Conservation (phyloP, 1,139 yeast species). For the Saccharomyces uvarum region DNA sequence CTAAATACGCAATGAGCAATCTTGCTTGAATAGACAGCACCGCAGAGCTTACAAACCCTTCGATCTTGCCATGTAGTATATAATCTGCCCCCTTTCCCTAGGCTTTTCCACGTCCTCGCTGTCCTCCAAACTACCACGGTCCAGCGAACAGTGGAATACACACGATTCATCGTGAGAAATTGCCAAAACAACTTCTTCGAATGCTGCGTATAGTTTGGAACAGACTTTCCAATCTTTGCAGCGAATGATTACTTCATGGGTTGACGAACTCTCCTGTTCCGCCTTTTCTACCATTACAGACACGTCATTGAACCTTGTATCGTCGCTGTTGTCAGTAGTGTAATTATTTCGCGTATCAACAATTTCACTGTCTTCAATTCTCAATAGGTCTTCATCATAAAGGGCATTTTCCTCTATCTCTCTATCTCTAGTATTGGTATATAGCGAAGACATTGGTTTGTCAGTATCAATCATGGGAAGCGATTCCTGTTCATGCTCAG, state of each 20-base stretch:
- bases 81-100: conserved; percentile 28
- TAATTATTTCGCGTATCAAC: conserved; percentile 5
- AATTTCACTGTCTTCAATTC: conserved; percentile 19
- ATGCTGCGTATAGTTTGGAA: conserved; percentile 24
- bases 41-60: conserved; percentile 15
- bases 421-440: background rate
- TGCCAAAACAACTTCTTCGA: conserved; percentile 29
- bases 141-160: conserved; percentile 29
- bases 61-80: conserved; percentile 30
- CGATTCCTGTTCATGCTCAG: conserved; percentile 4
- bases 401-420: background rate
- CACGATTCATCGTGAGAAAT: conserved; percentile 31
- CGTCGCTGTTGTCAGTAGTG: conserved; percentile 4
- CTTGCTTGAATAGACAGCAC: background rate
- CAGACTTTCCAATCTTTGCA: conserved; percentile 32
- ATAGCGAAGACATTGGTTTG: background rate
- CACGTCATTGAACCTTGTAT: conserved; percentile 11
- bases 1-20: background rate
- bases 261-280: conserved; percentile 14
- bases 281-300: conserved; percentile 21
- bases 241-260: conserved; percentile 24
- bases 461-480: conserved; percentile 7
- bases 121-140: conserved; percentile 21
- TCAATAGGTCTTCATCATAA: conserved; percentile 10
- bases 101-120: conserved; percentile 14